These are phyloP conservation scores for Penicillium sclerotigenum DNA, from an alignment of 2,329 filamentous ascomycete genomes.

Conservation along the genomic window DNA sequence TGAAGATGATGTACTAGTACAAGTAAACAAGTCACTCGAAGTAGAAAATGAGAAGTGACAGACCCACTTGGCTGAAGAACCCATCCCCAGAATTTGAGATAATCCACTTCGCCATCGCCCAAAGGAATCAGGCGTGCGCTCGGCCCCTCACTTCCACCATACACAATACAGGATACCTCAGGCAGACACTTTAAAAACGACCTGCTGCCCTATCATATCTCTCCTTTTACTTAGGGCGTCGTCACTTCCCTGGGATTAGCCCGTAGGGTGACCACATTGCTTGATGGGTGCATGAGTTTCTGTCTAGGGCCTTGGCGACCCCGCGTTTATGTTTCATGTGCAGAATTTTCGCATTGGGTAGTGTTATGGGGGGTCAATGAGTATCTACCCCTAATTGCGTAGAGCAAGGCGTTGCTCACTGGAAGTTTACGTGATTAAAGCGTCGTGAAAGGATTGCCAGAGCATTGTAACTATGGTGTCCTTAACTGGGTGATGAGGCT, in stretches of 20 bases:
- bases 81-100: not conserved
- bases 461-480: not conserved
- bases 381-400: not conserved
- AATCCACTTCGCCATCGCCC: not conserved
- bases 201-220: constrained; percentile 15
- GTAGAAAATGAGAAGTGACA: not conserved
- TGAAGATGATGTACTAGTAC: not conserved
- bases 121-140: constrained; percentile 1
- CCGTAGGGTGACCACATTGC: constrained; percentile 15
- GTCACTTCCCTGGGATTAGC: constrained; percentile 9
- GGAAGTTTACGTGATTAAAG: not conserved
- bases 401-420: too few relatives aligned
- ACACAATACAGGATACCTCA: not conserved
- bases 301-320: constrained; percentile 17
- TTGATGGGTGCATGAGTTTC: constrained; percentile 6
- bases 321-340: constrained; percentile 13
- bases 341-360: not conserved
- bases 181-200: not conserved
- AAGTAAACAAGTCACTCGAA: not conserved
- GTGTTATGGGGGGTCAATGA: not conserved
- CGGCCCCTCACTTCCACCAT: not conserved
- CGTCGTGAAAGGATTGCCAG: not conserved
- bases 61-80: constrained; percentile 9
- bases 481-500: not conserved
- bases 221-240: constrained; percentile 10